Conservation (phyloP, 225 moss, liverwort and hornwort species). For the Rhytidiadelphus loreus region DNA sequence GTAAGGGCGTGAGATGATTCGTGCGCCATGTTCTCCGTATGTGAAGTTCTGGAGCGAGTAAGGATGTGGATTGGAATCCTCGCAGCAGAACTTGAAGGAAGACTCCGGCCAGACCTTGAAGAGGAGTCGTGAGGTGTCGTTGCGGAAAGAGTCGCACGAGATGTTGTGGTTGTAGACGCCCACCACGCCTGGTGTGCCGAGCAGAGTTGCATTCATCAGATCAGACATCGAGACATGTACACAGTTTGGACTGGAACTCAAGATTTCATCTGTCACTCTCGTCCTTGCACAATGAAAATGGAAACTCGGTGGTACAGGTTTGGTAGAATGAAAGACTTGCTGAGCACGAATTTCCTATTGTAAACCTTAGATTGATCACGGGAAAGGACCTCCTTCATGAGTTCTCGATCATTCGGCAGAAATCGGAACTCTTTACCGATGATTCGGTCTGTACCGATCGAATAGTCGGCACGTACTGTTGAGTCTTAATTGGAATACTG, state of each 20-base stretch:
- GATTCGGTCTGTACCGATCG: neutral
- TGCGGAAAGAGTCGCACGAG: neutral
- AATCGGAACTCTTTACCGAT: neutral
- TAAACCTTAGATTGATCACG: neutral
- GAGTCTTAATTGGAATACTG: too few species aligned
- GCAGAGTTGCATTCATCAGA: neutral
- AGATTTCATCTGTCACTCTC: neutral
- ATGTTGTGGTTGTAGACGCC: neutral
- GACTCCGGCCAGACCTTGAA: slow-evolving; percentile 2
- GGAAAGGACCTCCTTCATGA: neutral
- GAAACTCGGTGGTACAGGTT: neutral
- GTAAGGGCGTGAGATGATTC: neutral
- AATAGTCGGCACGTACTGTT: neutral
- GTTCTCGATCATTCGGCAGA: neutral
- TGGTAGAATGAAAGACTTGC: neutral
- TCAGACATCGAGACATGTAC: neutral
- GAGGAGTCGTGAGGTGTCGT: neutral
- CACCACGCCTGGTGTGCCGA: neutral
- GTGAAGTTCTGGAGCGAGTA: neutral
- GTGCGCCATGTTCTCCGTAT: neutral
- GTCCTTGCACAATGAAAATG: neutral
- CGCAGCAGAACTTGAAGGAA: neutral
- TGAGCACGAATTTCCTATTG: neutral
- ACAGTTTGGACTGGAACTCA: neutral
- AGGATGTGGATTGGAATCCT: neutral